Evolutionary conservation across 352 stramenopile genomes (phyloP).

Genomic region (Achlya hypogyna): DNA sequence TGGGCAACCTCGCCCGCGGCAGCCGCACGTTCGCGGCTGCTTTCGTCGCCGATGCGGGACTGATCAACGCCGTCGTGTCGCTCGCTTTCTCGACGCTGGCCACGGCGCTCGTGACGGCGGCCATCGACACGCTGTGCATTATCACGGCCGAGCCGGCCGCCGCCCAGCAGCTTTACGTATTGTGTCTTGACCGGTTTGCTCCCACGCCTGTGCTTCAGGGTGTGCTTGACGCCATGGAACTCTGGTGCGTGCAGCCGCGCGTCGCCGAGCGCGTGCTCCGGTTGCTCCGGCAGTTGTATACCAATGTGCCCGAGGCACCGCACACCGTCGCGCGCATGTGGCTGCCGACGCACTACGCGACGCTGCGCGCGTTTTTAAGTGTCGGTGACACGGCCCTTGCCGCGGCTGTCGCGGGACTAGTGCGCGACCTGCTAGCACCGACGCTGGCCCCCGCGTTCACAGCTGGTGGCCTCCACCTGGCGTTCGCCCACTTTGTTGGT

Average conservation of each 20-base stretch:
- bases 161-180: background rate
- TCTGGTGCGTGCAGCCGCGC: background rate
- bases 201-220: background rate
- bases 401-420: background rate
- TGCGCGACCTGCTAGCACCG: background rate
- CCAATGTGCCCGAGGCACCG: background rate
- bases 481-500: background rate
- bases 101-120: background rate
- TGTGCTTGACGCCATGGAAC: background rate
- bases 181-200: background rate
- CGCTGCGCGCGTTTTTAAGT: background rate
- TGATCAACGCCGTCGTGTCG: conserved; percentile 5
- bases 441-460: background rate
- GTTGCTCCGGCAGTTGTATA: conserved; percentile 10
- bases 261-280: background rate
- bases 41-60: background rate
- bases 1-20: background rate
- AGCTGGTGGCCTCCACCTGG: background rate
- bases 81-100: conserved; percentile 3
- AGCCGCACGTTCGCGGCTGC: background rate
- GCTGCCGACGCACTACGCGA: background rate
- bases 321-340: background rate
- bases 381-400: background rate
- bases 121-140: background rate
- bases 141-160: background rate